Conservation (phyloP, 176 grass and related monocot species). For the Aegilops bicornis region DNA sequence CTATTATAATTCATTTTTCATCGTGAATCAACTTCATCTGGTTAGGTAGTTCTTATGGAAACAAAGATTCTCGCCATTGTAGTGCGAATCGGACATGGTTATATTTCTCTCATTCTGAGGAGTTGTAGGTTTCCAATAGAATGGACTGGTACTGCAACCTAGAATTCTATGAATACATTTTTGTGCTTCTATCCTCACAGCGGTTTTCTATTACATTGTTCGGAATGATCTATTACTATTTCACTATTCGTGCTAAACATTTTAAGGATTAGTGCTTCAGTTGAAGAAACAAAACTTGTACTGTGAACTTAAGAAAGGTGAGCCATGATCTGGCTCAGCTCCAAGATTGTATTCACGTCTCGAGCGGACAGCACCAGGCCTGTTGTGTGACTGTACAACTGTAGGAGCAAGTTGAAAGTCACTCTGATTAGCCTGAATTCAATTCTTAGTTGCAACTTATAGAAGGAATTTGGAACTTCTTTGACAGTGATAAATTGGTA, state of each 20-base stretch:
- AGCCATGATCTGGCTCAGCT: not conserved
- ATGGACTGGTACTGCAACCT: not conserved
- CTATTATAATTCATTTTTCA: not conserved
- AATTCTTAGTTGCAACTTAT: not conserved
- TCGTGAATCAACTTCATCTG: not conserved
- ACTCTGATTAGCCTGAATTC: not conserved
- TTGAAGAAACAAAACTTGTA: no score
- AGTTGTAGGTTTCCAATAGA: not conserved
- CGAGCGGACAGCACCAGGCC: not conserved
- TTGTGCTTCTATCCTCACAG: not conserved
- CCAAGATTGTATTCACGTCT: not conserved
- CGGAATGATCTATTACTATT: not conserved
- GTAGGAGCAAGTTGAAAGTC: not conserved
- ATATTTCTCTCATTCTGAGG: not conserved
- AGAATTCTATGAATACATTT: not conserved
- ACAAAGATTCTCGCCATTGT: not conserved
- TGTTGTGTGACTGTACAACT: not conserved
- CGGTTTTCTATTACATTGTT: not conserved
- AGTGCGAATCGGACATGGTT: not conserved
- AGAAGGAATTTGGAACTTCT: not conserved
- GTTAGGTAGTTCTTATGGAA: not conserved
- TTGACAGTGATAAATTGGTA: no score
- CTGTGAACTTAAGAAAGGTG: not conserved
- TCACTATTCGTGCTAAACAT: not conserved
- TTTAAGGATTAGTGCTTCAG: not conserved